Conservation (phyloP, 441 rosid species). For the Metrosideros polymorpha region DNA sequence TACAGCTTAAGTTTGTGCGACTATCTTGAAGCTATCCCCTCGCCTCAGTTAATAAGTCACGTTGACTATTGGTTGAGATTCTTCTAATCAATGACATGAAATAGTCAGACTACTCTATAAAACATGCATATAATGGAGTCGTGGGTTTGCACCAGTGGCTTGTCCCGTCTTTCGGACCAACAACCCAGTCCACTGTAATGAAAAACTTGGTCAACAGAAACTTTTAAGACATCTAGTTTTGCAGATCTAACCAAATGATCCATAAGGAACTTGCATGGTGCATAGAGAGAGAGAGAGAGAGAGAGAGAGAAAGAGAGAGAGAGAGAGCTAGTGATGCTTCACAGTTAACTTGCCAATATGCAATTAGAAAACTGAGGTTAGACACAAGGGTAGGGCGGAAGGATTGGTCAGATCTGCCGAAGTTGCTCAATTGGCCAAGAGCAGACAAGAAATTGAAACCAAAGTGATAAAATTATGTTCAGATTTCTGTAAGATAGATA, state of each 20-base stretch:
- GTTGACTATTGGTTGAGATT: not conserved
- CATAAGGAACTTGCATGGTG: not conserved
- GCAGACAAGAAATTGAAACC: not conserved
- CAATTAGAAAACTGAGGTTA: not conserved
- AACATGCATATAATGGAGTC: not conserved
- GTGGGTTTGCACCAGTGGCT: not conserved
- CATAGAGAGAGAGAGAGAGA: not conserved
- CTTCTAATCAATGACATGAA: not conserved
- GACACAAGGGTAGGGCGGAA: not conserved
- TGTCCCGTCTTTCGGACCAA: not conserved
- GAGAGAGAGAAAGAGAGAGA: not conserved
- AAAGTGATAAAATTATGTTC: not conserved
- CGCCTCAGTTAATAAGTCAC: not conserved
- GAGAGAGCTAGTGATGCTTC: not conserved
- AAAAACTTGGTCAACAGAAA: not conserved
- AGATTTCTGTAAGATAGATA: not conserved
- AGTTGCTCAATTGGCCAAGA: not conserved
- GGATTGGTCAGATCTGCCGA: not conserved
- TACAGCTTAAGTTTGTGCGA: not conserved
- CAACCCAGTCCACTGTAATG: not conserved
- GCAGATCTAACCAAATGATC: not conserved
- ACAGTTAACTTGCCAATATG: not conserved
- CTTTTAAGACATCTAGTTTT: not conserved
- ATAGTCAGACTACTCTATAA: not conserved
- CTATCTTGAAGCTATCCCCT: not conserved